Percentiles rank a stretch among this genome's conserved stretches.
Conservation (phyloP, 371 early-diverging fungal genomes). For the Mortierella sp. region DNA sequence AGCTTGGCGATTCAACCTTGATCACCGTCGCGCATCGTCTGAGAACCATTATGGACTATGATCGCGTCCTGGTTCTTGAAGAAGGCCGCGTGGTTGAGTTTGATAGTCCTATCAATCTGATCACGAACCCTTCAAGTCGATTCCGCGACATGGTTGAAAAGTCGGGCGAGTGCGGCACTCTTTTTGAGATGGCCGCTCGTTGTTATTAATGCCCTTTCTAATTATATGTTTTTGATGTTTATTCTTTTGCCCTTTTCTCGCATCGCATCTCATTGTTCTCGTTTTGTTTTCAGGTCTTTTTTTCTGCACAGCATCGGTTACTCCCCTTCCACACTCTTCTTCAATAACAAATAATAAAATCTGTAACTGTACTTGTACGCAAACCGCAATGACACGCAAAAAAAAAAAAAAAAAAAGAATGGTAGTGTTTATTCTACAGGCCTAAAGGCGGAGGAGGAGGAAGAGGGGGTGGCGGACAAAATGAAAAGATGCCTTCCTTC, state of each 20-base stretch:
- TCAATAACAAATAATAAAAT: neutral
- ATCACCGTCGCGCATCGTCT: slow-evolving; percentile 80
- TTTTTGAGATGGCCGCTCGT: slow-evolving; percentile 64
- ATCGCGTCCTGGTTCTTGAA: slow-evolving; percentile 79
- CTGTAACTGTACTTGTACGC: neutral
- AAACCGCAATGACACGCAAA: too few relatives aligned
- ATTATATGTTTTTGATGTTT: neutral
- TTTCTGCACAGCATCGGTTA: neutral
- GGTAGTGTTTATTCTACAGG: neutral
- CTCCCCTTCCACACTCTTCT: neutral
- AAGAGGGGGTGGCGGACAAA: slow-evolving; percentile 12
- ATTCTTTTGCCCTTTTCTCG: neutral
- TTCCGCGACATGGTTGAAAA: slow-evolving; percentile 78
- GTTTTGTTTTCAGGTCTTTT: neutral
- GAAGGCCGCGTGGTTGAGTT: slow-evolving; percentile 75
- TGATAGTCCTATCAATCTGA: slow-evolving; percentile 69
- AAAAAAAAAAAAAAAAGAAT: neutral
- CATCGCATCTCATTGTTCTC: neutral
- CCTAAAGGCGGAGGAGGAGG: neutral
- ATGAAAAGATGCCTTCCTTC: slow-evolving; percentile 24
- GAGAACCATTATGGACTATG: slow-evolving; percentile 87
- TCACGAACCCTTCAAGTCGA: slow-evolving; percentile 59
- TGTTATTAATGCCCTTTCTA: slow-evolving; percentile 23
- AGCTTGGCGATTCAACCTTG: slow-evolving; percentile 69
- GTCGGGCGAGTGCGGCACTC: slow-evolving; percentile 73